A percentile compares a stretch with the other conserved stretches of the same genome.
Evolutionary conservation across 805 yeast species (phyloP).

Genomic region (Metschnikowia aberdeeniae): DNA sequence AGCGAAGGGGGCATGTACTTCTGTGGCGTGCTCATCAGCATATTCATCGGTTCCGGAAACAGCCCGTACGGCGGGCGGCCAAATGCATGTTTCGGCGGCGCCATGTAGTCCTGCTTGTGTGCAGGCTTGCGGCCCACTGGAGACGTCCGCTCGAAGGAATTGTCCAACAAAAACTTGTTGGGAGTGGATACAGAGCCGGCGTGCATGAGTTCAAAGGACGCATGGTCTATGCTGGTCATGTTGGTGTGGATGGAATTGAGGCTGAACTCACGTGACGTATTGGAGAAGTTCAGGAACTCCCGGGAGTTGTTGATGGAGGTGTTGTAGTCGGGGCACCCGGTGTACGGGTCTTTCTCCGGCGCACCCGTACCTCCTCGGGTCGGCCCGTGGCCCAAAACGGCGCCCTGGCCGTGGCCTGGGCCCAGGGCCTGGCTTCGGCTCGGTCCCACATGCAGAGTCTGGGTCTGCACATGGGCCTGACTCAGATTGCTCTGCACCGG

Average conservation of each 20-base stretch:
- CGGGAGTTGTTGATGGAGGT: slow-evolving; percentile 14
- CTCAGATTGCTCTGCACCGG: neutral
- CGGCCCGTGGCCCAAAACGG: too few species aligned
- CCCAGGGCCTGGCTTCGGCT: neutral
- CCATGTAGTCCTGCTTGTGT: slow-evolving; percentile 21
- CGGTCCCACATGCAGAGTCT: neutral
- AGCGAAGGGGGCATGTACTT: slow-evolving; percentile 14
- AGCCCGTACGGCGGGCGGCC: neutral
- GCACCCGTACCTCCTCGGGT: too few species aligned
- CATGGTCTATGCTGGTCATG: slow-evolving; percentile 37
- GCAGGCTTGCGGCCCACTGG: slow-evolving; percentile 17
- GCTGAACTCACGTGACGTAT: slow-evolving; percentile 27
- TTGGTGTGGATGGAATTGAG: slow-evolving; percentile 28
- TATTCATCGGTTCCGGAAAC: slow-evolving; percentile 17
- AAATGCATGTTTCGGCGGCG: slow-evolving; percentile 24
- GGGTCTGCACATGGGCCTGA: neutral
- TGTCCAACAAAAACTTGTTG: slow-evolving; percentile 37
- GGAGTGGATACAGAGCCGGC: slow-evolving; percentile 39
- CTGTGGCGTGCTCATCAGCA: slow-evolving; percentile 44
- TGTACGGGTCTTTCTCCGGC: neutral
- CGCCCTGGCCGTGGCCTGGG: neutral
- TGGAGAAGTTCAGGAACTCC: slow-evolving; percentile 1
- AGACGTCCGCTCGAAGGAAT: slow-evolving; percentile 38
- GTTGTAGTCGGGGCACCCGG: slow-evolving; percentile 16
- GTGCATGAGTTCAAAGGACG: slow-evolving; percentile 34